These are phyloP conservation scores for Penicillium janthinellum DNA, from an alignment of 2,329 filamentous ascomycete genomes.

Conservation along the genomic window DNA sequence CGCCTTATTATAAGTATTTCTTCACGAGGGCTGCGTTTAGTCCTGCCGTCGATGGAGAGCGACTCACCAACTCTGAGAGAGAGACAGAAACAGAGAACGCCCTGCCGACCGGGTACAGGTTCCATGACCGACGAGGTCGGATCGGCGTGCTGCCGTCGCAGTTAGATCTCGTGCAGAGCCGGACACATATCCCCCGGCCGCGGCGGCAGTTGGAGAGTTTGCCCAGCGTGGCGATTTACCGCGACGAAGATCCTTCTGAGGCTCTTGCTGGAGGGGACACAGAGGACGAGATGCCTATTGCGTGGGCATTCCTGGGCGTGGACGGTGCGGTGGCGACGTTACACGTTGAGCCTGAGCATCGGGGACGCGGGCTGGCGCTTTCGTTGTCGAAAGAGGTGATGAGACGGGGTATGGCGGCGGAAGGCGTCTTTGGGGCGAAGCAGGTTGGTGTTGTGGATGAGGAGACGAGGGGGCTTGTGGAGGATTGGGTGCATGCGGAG, in stretches of 20 bases:
- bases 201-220: conserved; percentile 35
- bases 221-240: conserved; percentile 40
- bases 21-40: conserved; percentile 29
- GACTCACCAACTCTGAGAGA: no score
- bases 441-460: conserved; percentile 8
- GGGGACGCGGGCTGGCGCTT: conserved; percentile 40
- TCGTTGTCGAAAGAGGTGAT: conserved; percentile 38
- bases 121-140: conserved; percentile 28
- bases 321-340: conserved; percentile 43
- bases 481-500: conserved; percentile 42
- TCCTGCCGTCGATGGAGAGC: neutral
- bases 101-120: conserved; percentile 38
- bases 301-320: conserved; percentile 44
- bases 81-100: neutral
- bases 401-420: conserved; percentile 28
- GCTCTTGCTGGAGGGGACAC: neutral
- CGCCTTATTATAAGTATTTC: conserved; percentile 42
- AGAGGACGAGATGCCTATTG: conserved; percentile 36
- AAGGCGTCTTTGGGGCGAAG: conserved; percentile 23
- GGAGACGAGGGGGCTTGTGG: conserved; percentile 12
- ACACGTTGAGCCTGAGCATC: conserved; percentile 47
- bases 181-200: conserved; percentile 44
- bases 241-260: conserved; percentile 7
- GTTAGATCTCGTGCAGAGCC: conserved; percentile 41
- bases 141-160: conserved; percentile 34